Percentiles rank a stretch among this genome's conserved stretches.
These are phyloP conservation scores for Brassica napus DNA, from an alignment of 345 rosid species.

Conservation along the genomic window DNA sequence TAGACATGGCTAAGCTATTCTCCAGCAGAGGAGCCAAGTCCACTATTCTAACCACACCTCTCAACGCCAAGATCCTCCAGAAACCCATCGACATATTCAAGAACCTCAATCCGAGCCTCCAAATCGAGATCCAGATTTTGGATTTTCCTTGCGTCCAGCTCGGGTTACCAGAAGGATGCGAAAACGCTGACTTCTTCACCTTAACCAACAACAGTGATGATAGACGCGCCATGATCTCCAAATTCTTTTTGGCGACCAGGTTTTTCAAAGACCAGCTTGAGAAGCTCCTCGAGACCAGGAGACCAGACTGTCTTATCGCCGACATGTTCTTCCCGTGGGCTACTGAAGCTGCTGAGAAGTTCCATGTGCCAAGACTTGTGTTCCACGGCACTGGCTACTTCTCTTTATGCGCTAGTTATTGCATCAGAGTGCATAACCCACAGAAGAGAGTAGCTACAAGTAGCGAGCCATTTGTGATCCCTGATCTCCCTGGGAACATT, in stretches of 20 bases:
- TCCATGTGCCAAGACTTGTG: neutral
- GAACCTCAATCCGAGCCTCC: constrained; percentile 13
- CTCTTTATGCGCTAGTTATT: neutral
- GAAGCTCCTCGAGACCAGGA: neutral
- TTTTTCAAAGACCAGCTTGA: neutral
- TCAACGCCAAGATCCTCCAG: constrained; percentile 44
- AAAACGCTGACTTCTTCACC: constrained; percentile 22
- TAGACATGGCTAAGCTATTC: constrained; percentile 61
- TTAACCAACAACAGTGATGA: neutral
- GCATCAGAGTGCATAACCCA: neutral
- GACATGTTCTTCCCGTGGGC: neutral
- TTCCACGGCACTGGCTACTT: neutral
- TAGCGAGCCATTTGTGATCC: neutral
- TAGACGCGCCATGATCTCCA: neutral
- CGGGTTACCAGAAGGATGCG: constrained; percentile 50
- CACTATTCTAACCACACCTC: constrained; percentile 56
- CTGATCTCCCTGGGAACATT: neutral
- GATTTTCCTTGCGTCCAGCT: constrained; percentile 41
- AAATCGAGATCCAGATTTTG: constrained; percentile 24
- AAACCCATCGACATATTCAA: constrained; percentile 34
- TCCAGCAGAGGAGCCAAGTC: constrained; percentile 43
- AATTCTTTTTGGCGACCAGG: neutral
- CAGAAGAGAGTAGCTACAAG: neutral
- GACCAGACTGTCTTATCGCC: neutral
- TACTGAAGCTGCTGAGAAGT: neutral